A percentile compares a stretch with the other conserved stretches of the same genome.
These are phyloP conservation scores for Fraxinus sp. DNA, from an alignment of 305 asterid genomes.

Conservation along the genomic window DNA sequence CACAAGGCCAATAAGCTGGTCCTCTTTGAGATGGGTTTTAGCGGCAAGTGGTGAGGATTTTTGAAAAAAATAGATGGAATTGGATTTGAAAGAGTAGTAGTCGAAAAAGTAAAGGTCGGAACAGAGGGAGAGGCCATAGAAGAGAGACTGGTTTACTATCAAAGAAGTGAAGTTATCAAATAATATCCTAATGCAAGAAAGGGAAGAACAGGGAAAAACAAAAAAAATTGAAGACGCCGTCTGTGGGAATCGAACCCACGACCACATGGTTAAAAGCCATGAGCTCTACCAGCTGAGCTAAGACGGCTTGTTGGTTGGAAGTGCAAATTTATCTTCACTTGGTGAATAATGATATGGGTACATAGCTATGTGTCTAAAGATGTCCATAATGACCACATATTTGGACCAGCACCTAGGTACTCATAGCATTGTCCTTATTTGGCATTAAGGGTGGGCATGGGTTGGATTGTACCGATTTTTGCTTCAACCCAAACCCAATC, in stretches of 20 bases:
- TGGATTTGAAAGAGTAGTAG: slow-evolving; percentile 20
- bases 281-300: slow-evolving; percentile 47
- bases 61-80: slow-evolving; percentile 13
- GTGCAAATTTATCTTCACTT: too few species aligned
- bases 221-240: neutral
- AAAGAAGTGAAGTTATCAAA: neutral
- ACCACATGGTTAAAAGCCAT: slow-evolving; percentile 50
- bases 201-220: neutral
- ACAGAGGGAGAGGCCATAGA: slow-evolving; percentile 41
- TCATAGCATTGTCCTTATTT: too few species aligned
- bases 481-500: too few species aligned
- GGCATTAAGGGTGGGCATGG: too few species aligned
- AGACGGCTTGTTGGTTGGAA: slow-evolving; percentile 30
- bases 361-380: too few species aligned
- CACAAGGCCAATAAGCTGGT: slow-evolving; percentile 20
- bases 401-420: too few species aligned
- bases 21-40: slow-evolving; percentile 19
- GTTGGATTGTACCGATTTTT: too few species aligned
- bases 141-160: neutral
- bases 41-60: slow-evolving; percentile 15
- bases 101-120: slow-evolving; percentile 27
- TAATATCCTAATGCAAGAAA: neutral
- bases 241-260: slow-evolving; percentile 29
- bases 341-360: too few species aligned
- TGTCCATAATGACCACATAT: too few species aligned